phyloP scores from a whole-genome alignment of 352 stramenopile species.

The Phytopythium aichiense region DNA sequence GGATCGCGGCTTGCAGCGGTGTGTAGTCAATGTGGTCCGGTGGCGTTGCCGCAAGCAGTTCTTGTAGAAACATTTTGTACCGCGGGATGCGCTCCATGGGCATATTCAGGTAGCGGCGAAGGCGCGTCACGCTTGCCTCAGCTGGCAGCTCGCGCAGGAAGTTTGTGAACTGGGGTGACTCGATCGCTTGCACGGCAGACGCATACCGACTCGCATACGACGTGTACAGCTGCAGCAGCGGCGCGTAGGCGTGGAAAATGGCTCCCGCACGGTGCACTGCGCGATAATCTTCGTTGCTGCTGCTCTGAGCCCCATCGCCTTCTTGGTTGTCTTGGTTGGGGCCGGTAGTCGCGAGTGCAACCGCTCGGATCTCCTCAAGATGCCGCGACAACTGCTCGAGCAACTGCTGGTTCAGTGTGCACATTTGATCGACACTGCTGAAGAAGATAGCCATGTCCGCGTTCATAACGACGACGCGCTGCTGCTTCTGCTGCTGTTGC shows the following conservation, averaged over 20 bases:
- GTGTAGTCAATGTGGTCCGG: constrained; percentile 68
- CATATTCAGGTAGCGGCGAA: constrained; percentile 83
- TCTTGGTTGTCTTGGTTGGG: constrained; percentile 16
- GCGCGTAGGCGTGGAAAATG: constrained; percentile 85
- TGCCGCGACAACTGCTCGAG: constrained; percentile 82
- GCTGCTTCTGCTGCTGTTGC: constrained; percentile 6
- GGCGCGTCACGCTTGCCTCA: constrained; percentile 52
- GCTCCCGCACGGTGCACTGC: constrained; percentile 44
- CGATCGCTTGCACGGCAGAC: constrained; percentile 57
- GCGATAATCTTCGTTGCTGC: not conserved
- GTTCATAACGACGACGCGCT: constrained; percentile 58
- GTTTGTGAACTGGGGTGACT: constrained; percentile 63
- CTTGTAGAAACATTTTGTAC: constrained; percentile 81
- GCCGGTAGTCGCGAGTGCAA: not conserved
- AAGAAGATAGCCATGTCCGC: constrained; percentile 87
- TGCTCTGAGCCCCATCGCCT: constrained; percentile 9
- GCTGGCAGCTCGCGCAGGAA: constrained; percentile 73
- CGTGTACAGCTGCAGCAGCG: constrained; percentile 82
- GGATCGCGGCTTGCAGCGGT: constrained; percentile 67
- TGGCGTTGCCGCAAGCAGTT: constrained; percentile 65
- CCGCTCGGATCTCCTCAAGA: constrained; percentile 51
- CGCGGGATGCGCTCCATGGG: constrained; percentile 82
- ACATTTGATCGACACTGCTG: constrained; percentile 85
- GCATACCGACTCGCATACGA: constrained; percentile 83
- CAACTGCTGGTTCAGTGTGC: constrained; percentile 84